These are phyloP conservation scores for Lachnellula willkommii DNA, from an alignment of 2,329 filamentous ascomycete species.

Conservation along the genomic window DNA sequence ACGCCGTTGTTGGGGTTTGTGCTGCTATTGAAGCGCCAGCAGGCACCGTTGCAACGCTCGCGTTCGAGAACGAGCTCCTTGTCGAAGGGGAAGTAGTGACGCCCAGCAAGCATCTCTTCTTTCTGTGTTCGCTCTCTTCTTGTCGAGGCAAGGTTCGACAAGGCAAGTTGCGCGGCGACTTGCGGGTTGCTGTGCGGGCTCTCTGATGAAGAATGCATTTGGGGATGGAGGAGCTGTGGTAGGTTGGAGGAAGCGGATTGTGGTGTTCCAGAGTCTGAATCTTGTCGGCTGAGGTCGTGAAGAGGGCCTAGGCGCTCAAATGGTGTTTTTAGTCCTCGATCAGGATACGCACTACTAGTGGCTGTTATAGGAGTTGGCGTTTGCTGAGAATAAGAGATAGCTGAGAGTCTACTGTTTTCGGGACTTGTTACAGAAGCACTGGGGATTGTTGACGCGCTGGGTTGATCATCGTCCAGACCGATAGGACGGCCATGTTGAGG, in stretches of 20 bases:
- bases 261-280: constrained; percentile 43
- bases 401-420: constrained; percentile 54
- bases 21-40: constrained; percentile 83
- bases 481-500: constrained; percentile 52
- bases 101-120: constrained; percentile 80
- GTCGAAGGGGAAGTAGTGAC: constrained; percentile 74
- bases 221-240: constrained; percentile 45
- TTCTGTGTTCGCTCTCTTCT: constrained; percentile 58
- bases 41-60: constrained; percentile 74
- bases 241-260: constrained; percentile 37
- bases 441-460: constrained; percentile 53
- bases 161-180: constrained; percentile 29
- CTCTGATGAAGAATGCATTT: constrained; percentile 21
- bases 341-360: constrained; percentile 32
- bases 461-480: constrained; percentile 52
- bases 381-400: constrained; percentile 44
- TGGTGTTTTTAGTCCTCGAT: constrained; percentile 42
- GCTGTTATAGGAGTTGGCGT: constrained; percentile 60
- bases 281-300: constrained; percentile 52
- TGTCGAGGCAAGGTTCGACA: constrained; percentile 29
- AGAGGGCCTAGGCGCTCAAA: constrained; percentile 57
- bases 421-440: constrained; percentile 54
- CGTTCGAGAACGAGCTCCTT: constrained; percentile 75
- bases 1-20: constrained; percentile 69
- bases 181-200: constrained; percentile 29